A percentile compares a stretch with the other conserved stretches of the same genome.
These are phyloP conservation scores for Ophiostoma montium DNA, from an alignment of 2,329 filamentous ascomycete species.

Conservation along the genomic window DNA sequence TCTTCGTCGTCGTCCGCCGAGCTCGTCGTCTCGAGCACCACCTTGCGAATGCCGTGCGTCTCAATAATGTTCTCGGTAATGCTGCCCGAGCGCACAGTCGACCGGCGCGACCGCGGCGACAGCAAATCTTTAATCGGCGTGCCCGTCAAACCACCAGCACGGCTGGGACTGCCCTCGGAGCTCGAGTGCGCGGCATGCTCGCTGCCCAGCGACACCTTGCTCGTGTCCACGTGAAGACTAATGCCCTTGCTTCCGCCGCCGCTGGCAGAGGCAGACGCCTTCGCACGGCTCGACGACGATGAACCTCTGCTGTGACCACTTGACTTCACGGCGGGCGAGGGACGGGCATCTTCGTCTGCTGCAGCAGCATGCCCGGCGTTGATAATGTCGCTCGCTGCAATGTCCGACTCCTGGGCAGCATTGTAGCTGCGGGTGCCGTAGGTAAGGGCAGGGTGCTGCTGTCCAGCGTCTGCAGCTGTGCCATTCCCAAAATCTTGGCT, in stretches of 20 bases:
- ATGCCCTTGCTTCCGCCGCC: neutral
- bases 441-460: neutral
- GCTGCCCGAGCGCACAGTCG: slow-evolving; percentile 53
- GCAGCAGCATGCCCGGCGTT: neutral
- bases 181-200: slow-evolving; percentile 4
- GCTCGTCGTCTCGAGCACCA: slow-evolving; percentile 40
- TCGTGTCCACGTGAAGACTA: neutral
- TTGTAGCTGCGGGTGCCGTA: neutral
- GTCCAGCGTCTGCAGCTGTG: no score
- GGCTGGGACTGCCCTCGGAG: slow-evolving; percentile 11
- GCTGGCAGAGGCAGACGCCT: neutral
- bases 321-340: neutral
- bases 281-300: neutral
- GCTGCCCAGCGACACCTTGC: neutral
- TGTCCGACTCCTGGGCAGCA: neutral
- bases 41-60: slow-evolving; percentile 58
- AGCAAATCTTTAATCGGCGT: slow-evolving; percentile 8
- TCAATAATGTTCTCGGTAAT: slow-evolving; percentile 71
- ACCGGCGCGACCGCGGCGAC: slow-evolving; percentile 11
- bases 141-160: neutral
- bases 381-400: neutral
- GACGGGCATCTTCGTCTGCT: neutral
- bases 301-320: neutral
- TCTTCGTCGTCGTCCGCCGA: slow-evolving; percentile 24
- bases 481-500: neutral